Conservation (phyloP, 371 early-diverging fungal genomes). For the Smittium mucronatum region DNA sequence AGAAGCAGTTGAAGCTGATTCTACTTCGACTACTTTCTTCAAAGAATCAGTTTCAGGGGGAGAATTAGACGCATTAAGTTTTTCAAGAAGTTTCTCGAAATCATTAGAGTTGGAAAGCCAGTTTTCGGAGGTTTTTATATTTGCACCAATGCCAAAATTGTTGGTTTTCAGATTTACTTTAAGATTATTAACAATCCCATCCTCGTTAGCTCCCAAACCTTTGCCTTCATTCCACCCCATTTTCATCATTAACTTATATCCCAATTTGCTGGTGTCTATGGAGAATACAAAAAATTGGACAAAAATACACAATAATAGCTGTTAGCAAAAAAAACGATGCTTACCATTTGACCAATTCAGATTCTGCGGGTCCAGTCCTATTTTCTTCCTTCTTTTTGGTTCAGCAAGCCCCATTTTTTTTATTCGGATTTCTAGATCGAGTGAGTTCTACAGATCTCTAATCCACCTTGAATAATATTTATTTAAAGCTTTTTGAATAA, state of each 20-base stretch:
- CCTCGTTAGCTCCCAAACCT: constrained; percentile 78
- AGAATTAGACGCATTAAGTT: constrained; percentile 38
- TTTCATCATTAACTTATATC: constrained; percentile 78
- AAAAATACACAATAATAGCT: not conserved
- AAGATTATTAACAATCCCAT: constrained; percentile 65
- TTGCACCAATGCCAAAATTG: constrained; percentile 77
- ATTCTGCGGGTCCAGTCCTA: constrained; percentile 87
- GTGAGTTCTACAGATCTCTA: no score
- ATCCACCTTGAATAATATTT: no score
- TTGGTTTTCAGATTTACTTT: constrained; percentile 68
- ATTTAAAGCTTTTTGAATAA: no score
- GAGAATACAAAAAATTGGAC: not conserved
- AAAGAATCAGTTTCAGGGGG: constrained; percentile 27
- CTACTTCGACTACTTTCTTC: constrained; percentile 23
- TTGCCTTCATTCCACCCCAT: constrained; percentile 94
- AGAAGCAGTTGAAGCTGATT: constrained; percentile 13
- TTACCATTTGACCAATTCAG: constrained; percentile 72
- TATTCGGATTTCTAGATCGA: no score
- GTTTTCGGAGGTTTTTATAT: constrained; percentile 70
- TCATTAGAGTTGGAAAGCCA: constrained; percentile 88
- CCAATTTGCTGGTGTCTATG: constrained; percentile 69
- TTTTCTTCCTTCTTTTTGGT: constrained; percentile 62
- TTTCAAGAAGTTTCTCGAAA: constrained; percentile 67
- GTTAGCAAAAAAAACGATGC: not conserved
- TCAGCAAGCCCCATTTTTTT: constrained; percentile 67